Evolutionary conservation across 108 stramenopile species (phyloP), one percentile per base, ranked within the genome.

Genomic region (Aurantiochytrium sp.): DNA sequence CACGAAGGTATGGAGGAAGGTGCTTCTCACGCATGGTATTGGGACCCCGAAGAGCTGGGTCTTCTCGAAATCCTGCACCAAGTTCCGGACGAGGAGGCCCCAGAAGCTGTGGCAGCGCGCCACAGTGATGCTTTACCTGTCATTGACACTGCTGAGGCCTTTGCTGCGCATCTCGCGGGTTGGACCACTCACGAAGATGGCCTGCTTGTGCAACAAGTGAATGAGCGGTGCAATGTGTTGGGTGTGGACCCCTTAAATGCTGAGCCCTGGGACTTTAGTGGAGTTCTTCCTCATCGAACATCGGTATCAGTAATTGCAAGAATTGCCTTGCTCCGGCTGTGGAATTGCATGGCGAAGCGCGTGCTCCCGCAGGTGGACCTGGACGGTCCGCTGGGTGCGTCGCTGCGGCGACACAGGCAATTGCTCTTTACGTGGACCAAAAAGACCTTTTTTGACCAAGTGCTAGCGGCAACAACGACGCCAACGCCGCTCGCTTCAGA

Each of bases 401-500:
- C 28, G 28, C 58, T 44, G 10, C 10, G 60, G 18, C 16, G 89
- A n/a, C 60, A 95, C 51, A 92, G 96, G 51, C 87, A 72, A 10
- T 89, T 89, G 23, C 91, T 96, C 51, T 96, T 98, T 89, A 89
- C 93, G 14, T 91, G 89, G 87, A 95, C 96, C 51, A 98, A 97
- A 89, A 91, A 90, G 58, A 90, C 91, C 8, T 93, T 96, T 59
- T 93, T 97, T 45, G 92, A 95, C 59, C 91, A 91, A 44, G 90
- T 97, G 21, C 95, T 97, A 55, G 92, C 93, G 83, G 95, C 94
- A 4, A 98, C 98, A 29, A 95, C 96, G 59, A 96, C 97, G 18
- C 96, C 96, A 18, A 97, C 98, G 21, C 96, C 97, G 42, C 92
- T 96, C n/a, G 96, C 95, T 55, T 96, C 96, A 87, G 98, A 98